These are phyloP conservation scores for Yamadazyma ubonensis DNA, from an alignment of 805 yeast genomes.

Conservation along the genomic window DNA sequence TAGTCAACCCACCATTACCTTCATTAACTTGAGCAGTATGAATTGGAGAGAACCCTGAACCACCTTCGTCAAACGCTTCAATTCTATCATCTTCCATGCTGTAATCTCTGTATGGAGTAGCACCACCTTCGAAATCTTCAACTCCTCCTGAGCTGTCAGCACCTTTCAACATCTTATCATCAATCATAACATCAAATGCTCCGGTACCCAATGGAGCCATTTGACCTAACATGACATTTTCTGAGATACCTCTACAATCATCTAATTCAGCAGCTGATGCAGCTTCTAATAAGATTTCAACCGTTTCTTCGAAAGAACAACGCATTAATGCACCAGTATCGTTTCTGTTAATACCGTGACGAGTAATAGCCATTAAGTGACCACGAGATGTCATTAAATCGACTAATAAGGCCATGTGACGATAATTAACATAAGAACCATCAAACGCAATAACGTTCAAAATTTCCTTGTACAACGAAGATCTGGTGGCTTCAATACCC, in stretches of 20 bases:
- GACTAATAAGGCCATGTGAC: constrained; percentile 96
- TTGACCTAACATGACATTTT: constrained; percentile 96
- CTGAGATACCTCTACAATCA: constrained; percentile 98
- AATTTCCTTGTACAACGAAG: constrained; percentile 90
- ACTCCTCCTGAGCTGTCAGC: constrained; percentile 43
- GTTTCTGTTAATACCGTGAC: constrained; percentile 98
- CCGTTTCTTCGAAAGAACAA: constrained; percentile 99
- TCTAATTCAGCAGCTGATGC: constrained; percentile 98
- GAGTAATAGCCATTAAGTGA: constrained; percentile 96
- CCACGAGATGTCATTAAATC: constrained; percentile 99
- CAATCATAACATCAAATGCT: constrained; percentile 91
- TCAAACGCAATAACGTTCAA: constrained; percentile 97
- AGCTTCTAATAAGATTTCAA: constrained; percentile 94
- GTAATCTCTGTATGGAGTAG: constrained; percentile 83
- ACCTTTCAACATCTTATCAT: constrained; percentile 76
- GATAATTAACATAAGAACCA: constrained; percentile 98
- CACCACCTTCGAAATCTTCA: constrained; percentile 58
- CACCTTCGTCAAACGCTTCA: constrained; percentile 61
- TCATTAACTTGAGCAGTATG: constrained; percentile 82
- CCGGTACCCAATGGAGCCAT: constrained; percentile 99
- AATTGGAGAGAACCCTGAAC: constrained; percentile 89
- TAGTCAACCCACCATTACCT: constrained; percentile 76
- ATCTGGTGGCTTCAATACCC: constrained; percentile 98
- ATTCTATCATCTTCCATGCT: constrained; percentile 60
- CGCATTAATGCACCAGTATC: constrained; percentile 99